A percentile compares a stretch with the other conserved stretches of the same genome.
Conservation (phyloP, 108 stramenopile genomes). For the Hondaea fermentalgiana region DNA sequence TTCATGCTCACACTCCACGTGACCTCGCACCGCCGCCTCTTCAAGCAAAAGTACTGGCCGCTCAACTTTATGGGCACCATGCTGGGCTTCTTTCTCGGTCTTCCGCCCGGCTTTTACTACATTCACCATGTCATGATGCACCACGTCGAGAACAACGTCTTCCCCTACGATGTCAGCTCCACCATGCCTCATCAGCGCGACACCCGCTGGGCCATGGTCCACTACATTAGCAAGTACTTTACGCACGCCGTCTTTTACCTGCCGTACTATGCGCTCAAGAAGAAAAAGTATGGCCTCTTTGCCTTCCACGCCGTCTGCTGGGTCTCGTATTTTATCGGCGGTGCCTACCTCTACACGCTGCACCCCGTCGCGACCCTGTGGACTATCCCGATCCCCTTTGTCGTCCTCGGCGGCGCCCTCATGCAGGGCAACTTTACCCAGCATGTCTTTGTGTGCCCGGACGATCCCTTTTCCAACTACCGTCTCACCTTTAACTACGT, state of each 20-base stretch:
- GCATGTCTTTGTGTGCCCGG: slow-evolving; percentile 6
- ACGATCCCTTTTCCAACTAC: slow-evolving; percentile 7
- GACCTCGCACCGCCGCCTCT: not conserved
- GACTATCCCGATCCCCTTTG: not conserved
- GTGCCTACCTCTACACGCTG: not conserved
- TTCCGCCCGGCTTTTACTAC: slow-evolving; percentile 18
- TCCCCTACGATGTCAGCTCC: not conserved
- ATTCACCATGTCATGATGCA: slow-evolving; percentile 19
- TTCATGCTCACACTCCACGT: slow-evolving; percentile 9
- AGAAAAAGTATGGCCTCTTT: not conserved
- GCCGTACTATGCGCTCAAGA: not conserved
- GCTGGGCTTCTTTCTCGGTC: not conserved
- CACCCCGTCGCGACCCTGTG: not conserved
- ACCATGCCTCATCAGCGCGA: slow-evolving; percentile 17
- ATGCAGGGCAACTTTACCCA: slow-evolving; percentile 2
- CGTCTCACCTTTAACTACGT: slow-evolving; percentile 5
- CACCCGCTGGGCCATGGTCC: not conserved
- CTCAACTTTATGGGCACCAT: not conserved
- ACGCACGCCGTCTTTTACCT: not conserved
- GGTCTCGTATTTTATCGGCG: not conserved
- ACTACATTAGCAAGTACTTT: not conserved
- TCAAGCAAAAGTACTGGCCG: not conserved
- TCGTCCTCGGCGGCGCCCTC: not conserved
- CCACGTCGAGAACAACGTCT: slow-evolving; percentile 11
- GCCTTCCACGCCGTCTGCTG: not conserved